These are phyloP conservation scores for Cenchrus purpureus DNA, from an alignment of 176 grass and related monocot species.

Conservation along the genomic window DNA sequence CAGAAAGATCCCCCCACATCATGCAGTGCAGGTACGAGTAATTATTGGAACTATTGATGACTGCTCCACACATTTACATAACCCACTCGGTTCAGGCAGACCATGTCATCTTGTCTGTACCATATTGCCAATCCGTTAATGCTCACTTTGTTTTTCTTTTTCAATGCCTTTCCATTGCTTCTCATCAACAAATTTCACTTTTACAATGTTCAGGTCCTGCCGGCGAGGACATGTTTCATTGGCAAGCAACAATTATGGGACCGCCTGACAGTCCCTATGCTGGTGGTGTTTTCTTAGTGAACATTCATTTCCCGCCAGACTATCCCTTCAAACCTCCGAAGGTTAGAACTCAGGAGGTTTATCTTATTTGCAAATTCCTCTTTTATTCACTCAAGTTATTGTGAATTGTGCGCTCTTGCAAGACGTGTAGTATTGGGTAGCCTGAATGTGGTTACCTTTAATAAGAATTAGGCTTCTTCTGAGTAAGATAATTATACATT, in stretches of 20 bases:
- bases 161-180: not conserved
- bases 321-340: conserved; percentile 67
- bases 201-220: conserved; percentile 54
- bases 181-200: conserved; percentile 38
- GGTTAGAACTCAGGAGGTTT: conserved; percentile 24
- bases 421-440: not conserved
- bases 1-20: conserved; percentile 70
- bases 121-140: not conserved
- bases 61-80: not conserved
- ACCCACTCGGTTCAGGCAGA: not conserved
- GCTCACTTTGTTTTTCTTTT: not conserved
- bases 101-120: not conserved
- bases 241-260: conserved; percentile 69
- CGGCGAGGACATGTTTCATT: conserved; percentile 69
- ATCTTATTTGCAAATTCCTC: not conserved
- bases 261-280: conserved; percentile 67
- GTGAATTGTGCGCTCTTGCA: not conserved
- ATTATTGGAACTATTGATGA: conserved; percentile 6
- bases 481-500: not conserved
- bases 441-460: not conserved
- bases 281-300: conserved; percentile 63
- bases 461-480: not conserved
- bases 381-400: not conserved
- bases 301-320: conserved; percentile 65
- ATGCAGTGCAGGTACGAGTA: conserved; percentile 57